These are phyloP conservation scores for Chlorencoelia australis DNA, from an alignment of 2,329 filamentous ascomycete species.

Conservation along the genomic window DNA sequence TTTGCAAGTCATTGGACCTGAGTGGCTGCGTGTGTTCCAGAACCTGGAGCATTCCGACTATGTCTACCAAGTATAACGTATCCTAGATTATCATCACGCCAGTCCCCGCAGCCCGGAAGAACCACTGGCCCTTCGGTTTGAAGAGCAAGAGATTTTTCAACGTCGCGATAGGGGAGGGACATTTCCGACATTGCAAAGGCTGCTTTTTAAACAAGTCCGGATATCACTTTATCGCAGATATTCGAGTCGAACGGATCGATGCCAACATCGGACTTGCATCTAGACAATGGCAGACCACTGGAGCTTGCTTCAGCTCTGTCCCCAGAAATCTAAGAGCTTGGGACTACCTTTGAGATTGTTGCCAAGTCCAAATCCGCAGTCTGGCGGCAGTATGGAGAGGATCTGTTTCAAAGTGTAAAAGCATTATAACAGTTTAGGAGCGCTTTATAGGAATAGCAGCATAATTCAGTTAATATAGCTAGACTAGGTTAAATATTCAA, in stretches of 20 bases:
- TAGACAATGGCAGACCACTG: too few relatives aligned
- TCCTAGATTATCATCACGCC: slow-evolving; percentile 28
- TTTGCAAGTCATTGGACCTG: slow-evolving; percentile 30
- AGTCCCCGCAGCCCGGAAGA: too few relatives aligned
- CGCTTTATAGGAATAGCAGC: too few relatives aligned
- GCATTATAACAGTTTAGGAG: not conserved
- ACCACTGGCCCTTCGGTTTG: too few relatives aligned
- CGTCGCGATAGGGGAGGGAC: slow-evolving; percentile 3
- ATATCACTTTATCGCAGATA: too few relatives aligned
- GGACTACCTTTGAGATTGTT: not conserved
- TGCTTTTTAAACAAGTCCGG: too few relatives aligned
- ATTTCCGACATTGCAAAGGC: slow-evolving; percentile 5
- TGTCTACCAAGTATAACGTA: slow-evolving; percentile 32
- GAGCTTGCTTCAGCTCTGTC: too few relatives aligned
- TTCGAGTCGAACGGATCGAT: too few relatives aligned
- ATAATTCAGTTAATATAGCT: too few relatives aligned
- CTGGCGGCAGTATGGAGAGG: not conserved
- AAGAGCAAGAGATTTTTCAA: slow-evolving; percentile 6
- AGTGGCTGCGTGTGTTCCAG: slow-evolving; percentile 39
- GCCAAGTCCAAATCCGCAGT: not conserved
- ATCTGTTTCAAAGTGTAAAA: not conserved
- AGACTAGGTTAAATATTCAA: not conserved
- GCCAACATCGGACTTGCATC: too few relatives aligned
- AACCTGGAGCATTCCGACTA: slow-evolving; percentile 38
- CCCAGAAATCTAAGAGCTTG: not conserved